Evolutionary conservation across 306 rosid species (phyloP).

Genomic region (Datisca glomerata): DNA sequence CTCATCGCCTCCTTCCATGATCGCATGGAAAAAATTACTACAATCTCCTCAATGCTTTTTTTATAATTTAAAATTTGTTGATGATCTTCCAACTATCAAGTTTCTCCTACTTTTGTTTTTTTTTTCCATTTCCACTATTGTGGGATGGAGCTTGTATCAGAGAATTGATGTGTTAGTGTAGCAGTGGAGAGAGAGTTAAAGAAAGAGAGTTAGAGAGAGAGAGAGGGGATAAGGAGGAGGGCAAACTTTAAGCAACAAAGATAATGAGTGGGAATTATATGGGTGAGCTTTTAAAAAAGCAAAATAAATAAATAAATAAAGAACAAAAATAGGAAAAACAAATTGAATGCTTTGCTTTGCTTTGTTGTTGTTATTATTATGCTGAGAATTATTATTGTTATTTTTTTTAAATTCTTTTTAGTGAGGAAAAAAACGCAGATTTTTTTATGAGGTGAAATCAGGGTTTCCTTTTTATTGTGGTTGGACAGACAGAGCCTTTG

Average conservation of each 20-base stretch:
- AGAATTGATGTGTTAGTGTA: no score
- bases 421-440: conserved; percentile 1
- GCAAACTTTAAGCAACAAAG: conserved; percentile 73
- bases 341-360: no score
- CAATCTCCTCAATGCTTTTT: no score
- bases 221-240: conserved; percentile 12
- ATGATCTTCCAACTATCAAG: no score
- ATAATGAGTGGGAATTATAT: conserved; percentile 88
- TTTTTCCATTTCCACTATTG: conserved; percentile 1
- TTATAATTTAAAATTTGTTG: no score
- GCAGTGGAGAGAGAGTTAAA: no score
- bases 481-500: conserved; percentile 73
- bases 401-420: no score
- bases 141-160: conserved; percentile 20
- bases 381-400: conserved; percentile 8
- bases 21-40: conserved; percentile 36
- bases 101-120: conserved; percentile 14
- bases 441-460: conserved; percentile 1
- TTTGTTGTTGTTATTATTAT: conserved; percentile 36
- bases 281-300: conserved; percentile 74
- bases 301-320: conserved; percentile 13
- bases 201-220: conserved; percentile 6
- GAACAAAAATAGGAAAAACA: no score
- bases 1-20: conserved; percentile 85
- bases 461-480: conserved; percentile 54